Evolutionary conservation across 2,329 filamentous ascomycete genomes (phyloP).

Genomic region (Pseudogymnoascus sp.): DNA sequence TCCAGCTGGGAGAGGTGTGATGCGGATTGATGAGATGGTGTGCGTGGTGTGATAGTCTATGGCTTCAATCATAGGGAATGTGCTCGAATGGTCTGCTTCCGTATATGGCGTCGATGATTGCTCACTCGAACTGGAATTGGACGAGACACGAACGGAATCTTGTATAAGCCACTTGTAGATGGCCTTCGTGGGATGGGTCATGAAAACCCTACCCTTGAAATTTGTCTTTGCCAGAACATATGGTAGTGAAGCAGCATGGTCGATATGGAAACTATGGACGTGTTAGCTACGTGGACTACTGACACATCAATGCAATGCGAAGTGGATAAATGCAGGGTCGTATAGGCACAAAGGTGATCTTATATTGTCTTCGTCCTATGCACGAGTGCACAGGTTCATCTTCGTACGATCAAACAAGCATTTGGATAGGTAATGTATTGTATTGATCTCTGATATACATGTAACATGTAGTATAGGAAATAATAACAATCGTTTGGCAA

Average conservation of each 20-base stretch:
- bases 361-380: not conserved
- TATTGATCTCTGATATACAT: slow-evolving; percentile 39
- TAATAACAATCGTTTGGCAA: not conserved
- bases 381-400: slow-evolving; percentile 21
- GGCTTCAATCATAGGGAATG: slow-evolving; percentile 88
- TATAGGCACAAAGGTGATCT: not conserved
- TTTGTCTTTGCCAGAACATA: slow-evolving; percentile 98
- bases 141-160: slow-evolving; percentile 83
- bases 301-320: not conserved
- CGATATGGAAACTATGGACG: slow-evolving; percentile 80
- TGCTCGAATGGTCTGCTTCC: slow-evolving; percentile 89
- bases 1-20: slow-evolving; percentile 93
- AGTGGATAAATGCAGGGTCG: not conserved
- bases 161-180: slow-evolving; percentile 99
- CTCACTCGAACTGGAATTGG: slow-evolving; percentile 51
- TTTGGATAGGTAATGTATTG: slow-evolving; percentile 31
- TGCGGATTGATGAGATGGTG: slow-evolving; percentile 90
- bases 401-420: slow-evolving; percentile 30
- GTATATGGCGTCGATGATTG: slow-evolving; percentile 76
- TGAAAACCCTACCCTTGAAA: slow-evolving; percentile 93
- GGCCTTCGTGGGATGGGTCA: slow-evolving; percentile 98
- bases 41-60: slow-evolving; percentile 98
- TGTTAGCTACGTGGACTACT: slow-evolving; percentile 17
- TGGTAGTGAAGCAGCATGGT: slow-evolving; percentile 96
- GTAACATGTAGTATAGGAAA: slow-evolving; percentile 16